A percentile compares a stretch with the other conserved stretches of the same genome.
Conservation (phyloP, 2,329 filamentous ascomycete genomes). For the Arthrobotrys iridis region DNA sequence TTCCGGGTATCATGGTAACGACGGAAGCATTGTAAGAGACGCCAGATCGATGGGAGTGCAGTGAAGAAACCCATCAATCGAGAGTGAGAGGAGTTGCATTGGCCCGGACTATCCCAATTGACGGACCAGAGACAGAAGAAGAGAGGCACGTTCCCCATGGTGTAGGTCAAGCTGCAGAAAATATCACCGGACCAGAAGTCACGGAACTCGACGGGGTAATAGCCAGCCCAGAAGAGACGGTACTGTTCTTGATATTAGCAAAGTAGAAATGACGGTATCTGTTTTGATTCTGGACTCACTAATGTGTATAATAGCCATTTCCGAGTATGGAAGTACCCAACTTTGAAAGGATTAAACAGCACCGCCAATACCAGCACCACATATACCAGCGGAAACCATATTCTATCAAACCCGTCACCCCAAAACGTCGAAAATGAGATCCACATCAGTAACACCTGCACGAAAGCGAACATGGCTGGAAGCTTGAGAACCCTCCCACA, state of each 20-base stretch:
- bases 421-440: conserved; percentile 75
- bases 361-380: conserved; percentile 74
- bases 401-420: conserved; percentile 66
- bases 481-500: conserved; percentile 67
- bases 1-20: conserved; percentile 89
- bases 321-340: conserved; percentile 79
- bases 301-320: conserved; percentile 89
- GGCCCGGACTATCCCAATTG: conserved; percentile 75
- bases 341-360: conserved; percentile 78
- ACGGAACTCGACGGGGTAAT: conserved; percentile 94
- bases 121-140: conserved; percentile 95
- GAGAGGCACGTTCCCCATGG: conserved; percentile 85
- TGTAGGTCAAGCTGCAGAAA: conserved; percentile 94
- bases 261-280: background rate
- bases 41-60: conserved; percentile 86
- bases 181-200: conserved; percentile 99
- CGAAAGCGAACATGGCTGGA: conserved; percentile 81
- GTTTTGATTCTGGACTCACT: no score
- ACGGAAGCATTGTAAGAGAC: conserved; percentile 86
- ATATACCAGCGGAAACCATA: conserved; percentile 87
- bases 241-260: conserved; percentile 67
- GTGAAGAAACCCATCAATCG: conserved; percentile 85
- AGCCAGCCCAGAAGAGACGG: conserved; percentile 82
- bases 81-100: conserved; percentile 88
- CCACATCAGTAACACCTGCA: conserved; percentile 84